These are phyloP conservation scores for Pluteus cervinus DNA, from an alignment of 768 basidiomycete genomes.

Conservation along the genomic window DNA sequence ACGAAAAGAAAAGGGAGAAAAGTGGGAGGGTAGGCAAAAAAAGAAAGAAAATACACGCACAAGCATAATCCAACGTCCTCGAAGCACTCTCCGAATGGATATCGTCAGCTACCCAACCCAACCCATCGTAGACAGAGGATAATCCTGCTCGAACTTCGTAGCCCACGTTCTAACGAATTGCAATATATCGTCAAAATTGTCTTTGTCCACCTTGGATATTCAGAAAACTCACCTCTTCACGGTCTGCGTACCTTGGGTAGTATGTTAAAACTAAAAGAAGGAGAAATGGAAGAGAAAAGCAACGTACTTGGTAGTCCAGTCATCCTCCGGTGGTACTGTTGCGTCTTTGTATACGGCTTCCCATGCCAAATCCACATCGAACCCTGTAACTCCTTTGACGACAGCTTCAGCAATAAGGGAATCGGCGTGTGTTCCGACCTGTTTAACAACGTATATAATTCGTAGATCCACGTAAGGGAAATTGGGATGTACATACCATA, in stretches of 20 bases:
- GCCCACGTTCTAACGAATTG: slow-evolving; percentile 47
- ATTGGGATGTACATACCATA: too few species aligned
- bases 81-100: slow-evolving; percentile 76
- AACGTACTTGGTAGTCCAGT: slow-evolving; percentile 44
- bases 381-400: slow-evolving; percentile 56
- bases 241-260: slow-evolving; percentile 69
- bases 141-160: slow-evolving; percentile 81
- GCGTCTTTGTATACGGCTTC: slow-evolving; percentile 73
- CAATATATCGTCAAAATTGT: neutral
- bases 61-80: slow-evolving; percentile 74
- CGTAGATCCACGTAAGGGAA: neutral
- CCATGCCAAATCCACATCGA: slow-evolving; percentile 62
- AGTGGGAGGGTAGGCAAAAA: neutral
- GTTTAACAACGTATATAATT: neutral
- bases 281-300: neutral
- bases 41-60: too few species aligned
- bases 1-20: neutral
- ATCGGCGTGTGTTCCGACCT: slow-evolving; percentile 78
- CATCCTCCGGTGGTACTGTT: slow-evolving; percentile 52
- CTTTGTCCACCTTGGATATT: neutral
- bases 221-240: slow-evolving; percentile 51
- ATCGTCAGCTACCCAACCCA: slow-evolving; percentile 77
- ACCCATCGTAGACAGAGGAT: slow-evolving; percentile 54
- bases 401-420: slow-evolving; percentile 72
- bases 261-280: slow-evolving; percentile 16